Evolutionary conservation across 495 filamentous ascomycete genomes (phyloP).

Genomic region (Penicillium cataractarum): DNA sequence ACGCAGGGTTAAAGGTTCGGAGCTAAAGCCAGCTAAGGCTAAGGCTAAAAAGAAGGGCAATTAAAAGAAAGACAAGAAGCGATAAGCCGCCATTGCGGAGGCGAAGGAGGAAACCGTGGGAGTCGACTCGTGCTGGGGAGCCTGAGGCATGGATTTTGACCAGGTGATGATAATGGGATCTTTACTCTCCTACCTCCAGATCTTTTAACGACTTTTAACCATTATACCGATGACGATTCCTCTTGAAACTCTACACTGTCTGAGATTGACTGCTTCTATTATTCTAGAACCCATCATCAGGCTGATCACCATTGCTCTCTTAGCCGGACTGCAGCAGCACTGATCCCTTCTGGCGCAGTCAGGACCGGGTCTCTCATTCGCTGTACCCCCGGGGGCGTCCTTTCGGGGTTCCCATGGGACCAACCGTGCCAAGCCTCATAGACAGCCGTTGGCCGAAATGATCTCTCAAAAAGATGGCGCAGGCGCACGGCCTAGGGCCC

Average conservation of each 20-base stretch:
- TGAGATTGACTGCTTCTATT: neutral
- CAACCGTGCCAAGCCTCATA: constrained; percentile 21
- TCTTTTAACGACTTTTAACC: neutral
- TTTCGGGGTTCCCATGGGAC: constrained; percentile 19
- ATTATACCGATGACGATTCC: neutral
- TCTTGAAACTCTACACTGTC: neutral
- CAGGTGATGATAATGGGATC: neutral
- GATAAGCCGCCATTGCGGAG: constrained; percentile 16
- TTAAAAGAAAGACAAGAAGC: constrained; percentile 22
- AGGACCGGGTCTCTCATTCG: constrained; percentile 19
- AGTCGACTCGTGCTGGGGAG: neutral
- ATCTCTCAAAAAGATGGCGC: neutral
- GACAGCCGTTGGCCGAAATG: neutral
- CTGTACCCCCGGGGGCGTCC: constrained; percentile 2
- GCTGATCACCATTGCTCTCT: neutral
- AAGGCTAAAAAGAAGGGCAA: constrained; percentile 3
- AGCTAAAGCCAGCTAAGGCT: constrained; percentile 3
- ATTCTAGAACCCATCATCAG: neutral
- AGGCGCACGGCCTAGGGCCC: neutral
- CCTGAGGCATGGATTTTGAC: constrained; percentile 18
- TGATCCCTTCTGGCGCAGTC: constrained; percentile 18
- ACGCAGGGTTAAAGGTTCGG: neutral
- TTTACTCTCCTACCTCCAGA: no score
- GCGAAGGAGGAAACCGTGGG: constrained; percentile 19
- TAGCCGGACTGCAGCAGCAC: constrained; percentile 15